These are phyloP conservation scores for Globisporangium parvum DNA, from an alignment of 352 stramenopile species.

Conservation along the genomic window DNA sequence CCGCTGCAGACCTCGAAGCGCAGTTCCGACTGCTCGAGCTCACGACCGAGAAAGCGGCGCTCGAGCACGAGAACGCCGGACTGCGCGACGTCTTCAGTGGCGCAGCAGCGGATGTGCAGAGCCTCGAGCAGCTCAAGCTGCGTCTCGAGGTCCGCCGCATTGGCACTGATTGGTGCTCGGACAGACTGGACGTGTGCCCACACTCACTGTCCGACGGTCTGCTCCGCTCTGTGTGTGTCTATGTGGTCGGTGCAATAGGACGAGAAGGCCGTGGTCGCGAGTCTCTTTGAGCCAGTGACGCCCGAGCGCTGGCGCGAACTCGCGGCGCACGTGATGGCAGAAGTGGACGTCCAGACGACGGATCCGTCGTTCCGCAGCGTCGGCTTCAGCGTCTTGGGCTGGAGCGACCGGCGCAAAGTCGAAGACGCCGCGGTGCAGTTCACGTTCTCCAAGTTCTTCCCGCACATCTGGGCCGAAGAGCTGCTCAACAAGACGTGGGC, in stretches of 20 bases:
- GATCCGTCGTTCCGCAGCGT: constrained; percentile 25
- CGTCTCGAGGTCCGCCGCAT: constrained; percentile 8
- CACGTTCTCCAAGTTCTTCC: constrained; percentile 44
- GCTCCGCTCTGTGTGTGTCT: background rate
- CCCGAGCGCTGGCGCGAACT: constrained; percentile 29
- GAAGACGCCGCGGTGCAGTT: constrained; percentile 37
- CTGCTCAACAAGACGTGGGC: constrained; percentile 39
- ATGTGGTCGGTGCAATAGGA: constrained; percentile 1
- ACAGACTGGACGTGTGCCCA: background rate
- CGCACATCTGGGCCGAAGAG: constrained; percentile 33
- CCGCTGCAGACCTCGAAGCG: constrained; percentile 23
- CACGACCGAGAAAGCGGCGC: constrained; percentile 21
- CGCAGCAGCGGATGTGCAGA: constrained; percentile 9
- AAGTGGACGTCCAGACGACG: constrained; percentile 23
- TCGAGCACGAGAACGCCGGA: constrained; percentile 32
- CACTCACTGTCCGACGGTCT: background rate
- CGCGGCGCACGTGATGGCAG: constrained; percentile 24
- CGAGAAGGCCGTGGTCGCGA: constrained; percentile 25
- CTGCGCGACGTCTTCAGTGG: constrained; percentile 17
- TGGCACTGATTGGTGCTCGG: background rate
- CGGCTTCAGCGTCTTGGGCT: constrained; percentile 39
- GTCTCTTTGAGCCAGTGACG: constrained; percentile 25
- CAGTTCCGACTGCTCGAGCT: constrained; percentile 34
- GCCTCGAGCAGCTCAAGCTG: constrained; percentile 20
- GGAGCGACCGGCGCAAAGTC: constrained; percentile 32